phyloP scores from a whole-genome alignment of 352 stramenopile genomes.

The Elongisporangium undulatum region DNA sequence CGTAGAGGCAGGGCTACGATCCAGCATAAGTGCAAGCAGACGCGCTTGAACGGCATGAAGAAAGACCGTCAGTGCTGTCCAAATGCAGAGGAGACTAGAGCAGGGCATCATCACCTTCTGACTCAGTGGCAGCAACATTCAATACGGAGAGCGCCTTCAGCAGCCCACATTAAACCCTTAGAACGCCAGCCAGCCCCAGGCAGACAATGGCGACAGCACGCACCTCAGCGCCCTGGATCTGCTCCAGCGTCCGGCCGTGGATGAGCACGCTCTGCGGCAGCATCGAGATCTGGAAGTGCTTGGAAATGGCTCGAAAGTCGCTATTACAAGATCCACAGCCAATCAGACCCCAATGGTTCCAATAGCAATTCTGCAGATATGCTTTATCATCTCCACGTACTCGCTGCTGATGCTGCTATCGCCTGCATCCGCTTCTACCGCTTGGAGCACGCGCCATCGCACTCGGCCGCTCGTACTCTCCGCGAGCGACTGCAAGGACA shows the following conservation, averaged over 20 bases:
- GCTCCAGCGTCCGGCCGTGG: slow-evolving; percentile 3
- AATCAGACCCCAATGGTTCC: neutral
- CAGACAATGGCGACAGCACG: no score
- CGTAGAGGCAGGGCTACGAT: neutral
- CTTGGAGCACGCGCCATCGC: neutral
- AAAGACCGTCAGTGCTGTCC: neutral
- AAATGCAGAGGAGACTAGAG: neutral
- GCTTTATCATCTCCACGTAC: neutral
- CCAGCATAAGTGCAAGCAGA: neutral
- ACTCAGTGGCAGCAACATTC: neutral
- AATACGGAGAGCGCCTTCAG: neutral
- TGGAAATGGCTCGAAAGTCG: slow-evolving; percentile 34
- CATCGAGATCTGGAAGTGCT: slow-evolving; percentile 30
- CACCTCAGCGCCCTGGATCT: neutral
- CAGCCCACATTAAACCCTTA: no score
- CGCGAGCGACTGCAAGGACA: slow-evolving; percentile 13
- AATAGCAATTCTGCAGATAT: neutral
- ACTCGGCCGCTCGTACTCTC: slow-evolving; percentile 5
- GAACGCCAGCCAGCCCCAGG: no score
- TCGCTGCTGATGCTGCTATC: neutral
- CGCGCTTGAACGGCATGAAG: neutral
- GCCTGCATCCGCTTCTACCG: no score
- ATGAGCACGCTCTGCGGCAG: slow-evolving; percentile 30
- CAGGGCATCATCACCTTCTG: neutral
- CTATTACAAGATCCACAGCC: slow-evolving; percentile 6